phyloP scores from a whole-genome alignment of 2,329 filamentous ascomycete genomes.

The Ophiostoma angusticollis region DNA sequence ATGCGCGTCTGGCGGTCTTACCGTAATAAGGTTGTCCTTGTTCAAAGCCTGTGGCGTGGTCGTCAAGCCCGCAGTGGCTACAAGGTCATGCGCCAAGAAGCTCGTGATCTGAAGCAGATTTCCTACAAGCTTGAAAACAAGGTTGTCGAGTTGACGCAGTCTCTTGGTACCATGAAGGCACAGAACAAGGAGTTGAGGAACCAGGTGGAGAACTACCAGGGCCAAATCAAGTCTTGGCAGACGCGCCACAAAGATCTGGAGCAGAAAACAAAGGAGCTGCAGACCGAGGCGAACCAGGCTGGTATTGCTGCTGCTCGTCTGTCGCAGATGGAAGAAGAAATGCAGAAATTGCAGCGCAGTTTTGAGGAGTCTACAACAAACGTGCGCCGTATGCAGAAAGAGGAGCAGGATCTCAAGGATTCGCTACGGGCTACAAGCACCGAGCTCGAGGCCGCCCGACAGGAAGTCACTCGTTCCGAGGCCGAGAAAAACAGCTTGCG shows the following conservation, averaged over 20 bases:
- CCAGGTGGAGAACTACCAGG: constrained; percentile 92
- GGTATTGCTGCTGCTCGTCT: constrained; percentile 88
- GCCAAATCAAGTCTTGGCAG: constrained; percentile 92
- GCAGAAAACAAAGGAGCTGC: constrained; percentile 80
- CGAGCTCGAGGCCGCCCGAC: constrained; percentile 68
- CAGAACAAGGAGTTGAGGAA: constrained; percentile 83
- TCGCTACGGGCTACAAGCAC: constrained; percentile 65
- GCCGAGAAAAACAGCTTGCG: constrained; percentile 74
- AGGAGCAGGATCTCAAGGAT: constrained; percentile 76
- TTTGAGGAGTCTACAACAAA: constrained; percentile 85
- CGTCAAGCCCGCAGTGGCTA: constrained; percentile 69
- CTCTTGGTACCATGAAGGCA: constrained; percentile 77
- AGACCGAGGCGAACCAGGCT: constrained; percentile 93
- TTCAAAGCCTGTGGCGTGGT: constrained; percentile 90
- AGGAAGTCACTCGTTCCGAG: constrained; percentile 63
- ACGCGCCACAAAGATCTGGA: constrained; percentile 83
- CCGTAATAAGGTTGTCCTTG: constrained; percentile 74
- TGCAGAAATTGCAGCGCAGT: constrained; percentile 76
- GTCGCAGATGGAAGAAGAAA: constrained; percentile 86
- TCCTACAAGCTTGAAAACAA: constrained; percentile 99
- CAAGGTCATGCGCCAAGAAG: constrained; percentile 86
- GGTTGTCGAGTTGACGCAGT: constrained; percentile 95
- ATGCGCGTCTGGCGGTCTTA: constrained; percentile 76
- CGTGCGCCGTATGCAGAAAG: constrained; percentile 88
- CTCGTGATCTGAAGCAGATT: constrained; percentile 96